Conservation (phyloP, 805 yeast species). For the Yarrowia sp. region DNA sequence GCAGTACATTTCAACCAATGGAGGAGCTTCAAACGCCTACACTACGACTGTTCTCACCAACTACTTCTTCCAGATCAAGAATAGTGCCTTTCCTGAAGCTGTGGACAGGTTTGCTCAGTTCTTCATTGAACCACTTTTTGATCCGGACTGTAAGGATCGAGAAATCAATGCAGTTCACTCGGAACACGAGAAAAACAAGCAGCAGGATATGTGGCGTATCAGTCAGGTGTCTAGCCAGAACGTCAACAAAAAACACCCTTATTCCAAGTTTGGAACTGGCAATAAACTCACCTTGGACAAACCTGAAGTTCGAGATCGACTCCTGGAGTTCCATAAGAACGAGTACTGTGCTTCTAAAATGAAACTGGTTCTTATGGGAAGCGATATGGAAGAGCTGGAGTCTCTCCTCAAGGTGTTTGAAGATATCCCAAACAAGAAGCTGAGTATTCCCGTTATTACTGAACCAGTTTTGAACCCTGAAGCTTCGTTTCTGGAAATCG, state of each 20-base stretch:
- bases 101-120: slow-evolving; percentile 91
- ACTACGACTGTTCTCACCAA: slow-evolving; percentile 87
- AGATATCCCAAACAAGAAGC: neutral
- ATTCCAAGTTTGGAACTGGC: slow-evolving; percentile 86
- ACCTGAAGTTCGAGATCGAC: slow-evolving; percentile 82
- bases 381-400: slow-evolving; percentile 67
- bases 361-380: slow-evolving; percentile 84
- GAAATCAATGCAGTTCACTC: slow-evolving; percentile 94
- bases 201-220: slow-evolving; percentile 82
- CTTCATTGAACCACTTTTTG: slow-evolving; percentile 80
- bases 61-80: slow-evolving; percentile 80
- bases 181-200: slow-evolving; percentile 91
- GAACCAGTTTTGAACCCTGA: slow-evolving; percentile 1
- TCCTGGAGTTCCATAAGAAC: slow-evolving; percentile 66
- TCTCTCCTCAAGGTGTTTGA: slow-evolving; percentile 16
- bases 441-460: neutral
- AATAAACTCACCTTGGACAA: slow-evolving; percentile 70
- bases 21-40: slow-evolving; percentile 89
- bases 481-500: neutral
- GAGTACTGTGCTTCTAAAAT: slow-evolving; percentile 83
- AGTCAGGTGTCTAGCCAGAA: slow-evolving; percentile 77
- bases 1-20: slow-evolving; percentile 72
- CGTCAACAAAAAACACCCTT: slow-evolving; percentile 75
- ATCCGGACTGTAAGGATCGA: slow-evolving; percentile 72
- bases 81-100: slow-evolving; percentile 77